Percentiles rank a stretch among this genome's conserved stretches.
These are phyloP conservation scores for Trypanosomatidae sp. DNA, from an alignment of 208 protist genomes.

Conservation along the genomic window DNA sequence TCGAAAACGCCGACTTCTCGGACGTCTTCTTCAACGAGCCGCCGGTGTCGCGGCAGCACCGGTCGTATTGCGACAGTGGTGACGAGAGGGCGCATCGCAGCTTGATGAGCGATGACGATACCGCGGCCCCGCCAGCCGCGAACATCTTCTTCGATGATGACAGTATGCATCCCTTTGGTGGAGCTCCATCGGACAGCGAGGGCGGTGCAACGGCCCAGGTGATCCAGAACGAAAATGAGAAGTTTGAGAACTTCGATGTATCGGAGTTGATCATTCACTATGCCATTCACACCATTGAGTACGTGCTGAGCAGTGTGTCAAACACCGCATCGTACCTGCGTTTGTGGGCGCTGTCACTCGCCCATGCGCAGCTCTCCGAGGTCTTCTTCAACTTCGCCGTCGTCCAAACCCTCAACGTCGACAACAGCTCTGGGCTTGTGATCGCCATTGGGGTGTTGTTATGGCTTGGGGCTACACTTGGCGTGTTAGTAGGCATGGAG, in stretches of 20 bases:
- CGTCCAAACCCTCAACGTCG: conserved; percentile 38
- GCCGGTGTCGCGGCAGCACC: conserved; percentile 8
- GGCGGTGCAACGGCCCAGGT: not conserved
- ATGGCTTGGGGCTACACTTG: conserved; percentile 95
- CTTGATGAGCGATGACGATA: conserved; percentile 26
- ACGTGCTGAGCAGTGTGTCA: conserved; percentile 98
- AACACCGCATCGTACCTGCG: conserved; percentile 99
- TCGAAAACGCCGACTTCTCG: conserved; percentile 11
- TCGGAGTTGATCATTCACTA: conserved; percentile 97
- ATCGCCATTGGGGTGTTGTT: conserved; percentile 86
- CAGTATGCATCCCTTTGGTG: conserved; percentile 7
- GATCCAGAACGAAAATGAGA: conserved; percentile 31
- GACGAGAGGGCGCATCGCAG: not conserved
- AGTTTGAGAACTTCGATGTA: conserved; percentile 80
- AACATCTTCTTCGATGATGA: conserved; percentile 19
- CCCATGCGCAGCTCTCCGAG: conserved; percentile 97
- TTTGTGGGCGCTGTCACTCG: conserved; percentile 99
- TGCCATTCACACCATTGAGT: conserved; percentile 99
- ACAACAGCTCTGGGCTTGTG: conserved; percentile 60
- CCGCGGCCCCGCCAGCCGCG: not conserved
- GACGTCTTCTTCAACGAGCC: conserved; percentile 26
- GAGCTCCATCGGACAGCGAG: not conserved
- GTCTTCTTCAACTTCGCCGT: conserved; percentile 90
- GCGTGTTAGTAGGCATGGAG: conserved; percentile 99
- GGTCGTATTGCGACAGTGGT: not conserved